Evolutionary conservation across 257 asterid genomes (phyloP).

Genomic region (Catharanthus roseus): DNA sequence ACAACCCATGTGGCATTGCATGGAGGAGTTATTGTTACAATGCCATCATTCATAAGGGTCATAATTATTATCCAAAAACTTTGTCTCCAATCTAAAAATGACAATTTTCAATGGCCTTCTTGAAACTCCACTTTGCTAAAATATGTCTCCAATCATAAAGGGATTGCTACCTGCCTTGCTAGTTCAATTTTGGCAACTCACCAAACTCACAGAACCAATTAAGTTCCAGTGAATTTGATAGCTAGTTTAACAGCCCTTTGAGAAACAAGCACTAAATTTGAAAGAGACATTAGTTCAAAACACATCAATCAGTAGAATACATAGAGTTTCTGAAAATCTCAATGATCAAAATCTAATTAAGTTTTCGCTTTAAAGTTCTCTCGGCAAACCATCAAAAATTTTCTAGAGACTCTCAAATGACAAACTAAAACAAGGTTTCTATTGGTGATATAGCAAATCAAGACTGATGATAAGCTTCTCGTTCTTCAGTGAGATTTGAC

Average conservation of each 20-base stretch:
- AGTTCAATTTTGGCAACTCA: too few species aligned
- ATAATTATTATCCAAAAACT: too few species aligned
- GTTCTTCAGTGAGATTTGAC: constrained; percentile 48
- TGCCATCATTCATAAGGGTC: too few species aligned
- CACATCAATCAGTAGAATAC: constrained; percentile 1
- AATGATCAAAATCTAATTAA: constrained; percentile 1
- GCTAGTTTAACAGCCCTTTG: background rate
- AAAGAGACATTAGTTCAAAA: background rate
- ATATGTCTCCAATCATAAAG: too few species aligned
- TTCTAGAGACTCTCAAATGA: background rate
- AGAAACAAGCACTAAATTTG: background rate
- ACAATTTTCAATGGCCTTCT: too few species aligned
- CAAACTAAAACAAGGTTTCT: constrained; percentile 2
- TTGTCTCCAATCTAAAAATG: too few species aligned
- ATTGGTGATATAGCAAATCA: constrained; percentile 3
- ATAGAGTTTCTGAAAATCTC: background rate
- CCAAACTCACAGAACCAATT: too few species aligned
- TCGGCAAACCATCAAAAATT: constrained; percentile 6
- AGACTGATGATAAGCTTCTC: background rate
- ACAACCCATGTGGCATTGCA: too few species aligned
- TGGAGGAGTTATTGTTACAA: too few species aligned
- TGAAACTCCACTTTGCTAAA: too few species aligned
- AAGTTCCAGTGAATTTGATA: too few species aligned
- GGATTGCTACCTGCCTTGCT: too few species aligned
- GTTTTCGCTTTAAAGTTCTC: constrained; percentile 1